Evolutionary conservation across 306 rosid genomes (phyloP).

Genomic region (Cicer yamashitae): DNA sequence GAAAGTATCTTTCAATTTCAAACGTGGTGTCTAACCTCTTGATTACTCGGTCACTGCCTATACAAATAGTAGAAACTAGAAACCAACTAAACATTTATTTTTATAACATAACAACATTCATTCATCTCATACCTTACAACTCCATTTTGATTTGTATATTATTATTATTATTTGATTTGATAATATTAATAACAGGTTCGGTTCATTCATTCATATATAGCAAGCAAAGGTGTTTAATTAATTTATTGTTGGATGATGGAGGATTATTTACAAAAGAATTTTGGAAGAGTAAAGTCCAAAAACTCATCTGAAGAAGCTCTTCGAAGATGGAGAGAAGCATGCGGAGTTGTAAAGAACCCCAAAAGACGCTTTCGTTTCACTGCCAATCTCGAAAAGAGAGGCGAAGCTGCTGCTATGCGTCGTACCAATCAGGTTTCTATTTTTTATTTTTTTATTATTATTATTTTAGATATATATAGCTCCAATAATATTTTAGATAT

Average conservation of each 20-base stretch:
- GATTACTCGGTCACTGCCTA: too few relatives aligned
- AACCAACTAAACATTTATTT: too few relatives aligned
- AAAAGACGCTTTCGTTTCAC: constrained; percentile 88
- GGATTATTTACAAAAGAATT: constrained; percentile 63
- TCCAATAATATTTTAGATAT: constrained; percentile 1
- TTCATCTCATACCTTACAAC: too few relatives aligned
- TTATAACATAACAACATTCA: too few relatives aligned
- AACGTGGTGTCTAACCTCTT: too few relatives aligned
- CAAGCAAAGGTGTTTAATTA: too few relatives aligned
- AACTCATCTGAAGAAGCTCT: constrained; percentile 73
- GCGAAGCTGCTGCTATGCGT: constrained; percentile 87
- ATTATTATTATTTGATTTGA: too few relatives aligned
- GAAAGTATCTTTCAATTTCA: too few relatives aligned
- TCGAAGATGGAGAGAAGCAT: constrained; percentile 73
- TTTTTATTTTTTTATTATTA: not conserved
- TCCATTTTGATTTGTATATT: too few relatives aligned
- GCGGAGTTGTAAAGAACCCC: constrained; percentile 74
- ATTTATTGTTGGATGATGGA: constrained; percentile 48
- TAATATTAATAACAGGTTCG: too few relatives aligned
- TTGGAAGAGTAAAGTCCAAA: constrained; percentile 67
- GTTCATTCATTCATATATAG: too few relatives aligned
- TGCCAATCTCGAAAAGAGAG: constrained; percentile 77
- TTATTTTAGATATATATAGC: not conserved
- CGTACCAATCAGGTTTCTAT: constrained; percentile 66
- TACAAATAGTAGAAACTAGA: too few relatives aligned